phyloP scores from a whole-genome alignment of 2,329 filamentous ascomycete genomes.

The Hypoxylon sp. region DNA sequence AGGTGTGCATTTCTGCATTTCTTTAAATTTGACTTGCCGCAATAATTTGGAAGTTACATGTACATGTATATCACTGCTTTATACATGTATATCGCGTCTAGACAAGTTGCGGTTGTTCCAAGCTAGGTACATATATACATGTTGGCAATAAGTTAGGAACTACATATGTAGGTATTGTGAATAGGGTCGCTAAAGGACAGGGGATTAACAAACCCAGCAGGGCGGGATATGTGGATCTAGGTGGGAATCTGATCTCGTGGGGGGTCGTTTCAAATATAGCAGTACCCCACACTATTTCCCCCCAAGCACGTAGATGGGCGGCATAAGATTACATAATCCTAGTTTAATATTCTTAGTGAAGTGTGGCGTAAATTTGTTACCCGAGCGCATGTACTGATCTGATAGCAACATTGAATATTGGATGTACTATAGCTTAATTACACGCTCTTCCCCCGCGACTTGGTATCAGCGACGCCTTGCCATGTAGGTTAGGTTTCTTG shows the following conservation, averaged over 20 bases:
- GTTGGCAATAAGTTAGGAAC: neutral
- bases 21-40: neutral
- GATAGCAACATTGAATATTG: neutral
- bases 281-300: no score
- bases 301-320: no score
- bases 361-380: no score
- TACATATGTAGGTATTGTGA: neutral
- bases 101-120: neutral
- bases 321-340: no score
- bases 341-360: no score
- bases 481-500: no score
- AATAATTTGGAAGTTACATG: no score
- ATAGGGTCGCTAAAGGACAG: neutral
- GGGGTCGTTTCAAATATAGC: neutral
- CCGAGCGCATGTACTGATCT: neutral
- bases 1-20: neutral
- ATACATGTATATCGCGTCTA: neutral
- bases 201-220: slow-evolving; percentile 9
- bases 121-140: neutral
- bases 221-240: slow-evolving; percentile 20
- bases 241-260: neutral
- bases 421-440: no score
- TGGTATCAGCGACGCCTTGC: no score
- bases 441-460: no score
- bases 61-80: neutral